Conservation (phyloP, 2,329 filamentous ascomycete genomes). For the Diplodia seriata region DNA sequence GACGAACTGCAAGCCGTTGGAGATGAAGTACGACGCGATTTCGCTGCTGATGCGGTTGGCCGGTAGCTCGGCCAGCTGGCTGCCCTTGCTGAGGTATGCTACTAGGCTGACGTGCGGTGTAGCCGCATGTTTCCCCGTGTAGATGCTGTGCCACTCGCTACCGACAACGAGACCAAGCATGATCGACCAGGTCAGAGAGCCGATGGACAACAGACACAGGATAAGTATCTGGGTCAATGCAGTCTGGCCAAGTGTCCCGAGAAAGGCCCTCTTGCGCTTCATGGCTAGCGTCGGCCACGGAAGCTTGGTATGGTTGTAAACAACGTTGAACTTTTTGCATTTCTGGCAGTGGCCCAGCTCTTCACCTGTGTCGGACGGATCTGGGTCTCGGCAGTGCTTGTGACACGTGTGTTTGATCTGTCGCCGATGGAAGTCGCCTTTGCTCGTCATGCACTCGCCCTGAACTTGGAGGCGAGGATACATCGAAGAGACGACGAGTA, state of each 20-base stretch:
- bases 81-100: background rate
- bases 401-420: conserved; percentile 40
- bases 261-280: conserved; percentile 41
- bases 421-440: conserved; percentile 38
- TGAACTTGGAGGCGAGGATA: conserved; percentile 37
- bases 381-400: conserved; percentile 39
- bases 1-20: conserved; percentile 42
- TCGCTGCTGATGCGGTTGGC: conserved; percentile 34
- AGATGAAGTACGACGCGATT: conserved; percentile 34
- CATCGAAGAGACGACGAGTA: conserved; percentile 41
- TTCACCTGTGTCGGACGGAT: conserved; percentile 35
- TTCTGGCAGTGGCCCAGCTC: conserved; percentile 45
- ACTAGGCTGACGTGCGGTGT: background rate
- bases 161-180: background rate
- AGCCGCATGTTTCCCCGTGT: background rate
- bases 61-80: conserved; percentile 33
- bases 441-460: conserved; percentile 44
- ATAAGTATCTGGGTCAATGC: conserved; percentile 40
- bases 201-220: background rate
- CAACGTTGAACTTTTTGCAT: conserved; percentile 40
- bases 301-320: conserved; percentile 36
- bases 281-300: conserved; percentile 42
- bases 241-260: conserved; percentile 42
- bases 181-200: background rate
- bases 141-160: background rate